Base-by-base conservation (phyloP, 768 basidiomycete species). In the Mycena venus region DNA sequence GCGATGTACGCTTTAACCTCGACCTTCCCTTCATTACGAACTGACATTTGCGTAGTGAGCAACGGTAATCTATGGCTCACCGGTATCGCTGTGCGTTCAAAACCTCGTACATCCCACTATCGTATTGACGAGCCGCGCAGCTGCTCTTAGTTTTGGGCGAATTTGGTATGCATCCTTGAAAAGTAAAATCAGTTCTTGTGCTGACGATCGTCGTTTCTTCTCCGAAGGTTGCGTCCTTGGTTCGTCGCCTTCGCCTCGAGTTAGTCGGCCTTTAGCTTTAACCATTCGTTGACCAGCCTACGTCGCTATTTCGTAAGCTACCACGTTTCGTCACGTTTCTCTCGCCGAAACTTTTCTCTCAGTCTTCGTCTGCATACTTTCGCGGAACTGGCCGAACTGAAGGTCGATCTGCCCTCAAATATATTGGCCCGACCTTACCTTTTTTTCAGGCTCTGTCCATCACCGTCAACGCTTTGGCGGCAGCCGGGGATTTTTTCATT, bases 401-500 rank as follows among this genome's bases (percentile, higher is more conserved):
- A 88, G 79, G 88, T 80, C 63, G 4, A 62, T 67, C 59, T 6
- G 6, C 42, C 38, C 31, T 47, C 21, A 12, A 29, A 19, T 34
- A 36, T n/a, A 29, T 40, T 19, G 25, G 25, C 31, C n/a, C 27
- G 21, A 14, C 5, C 49, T 38, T 36, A 21, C 36, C 53, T 67
- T 15, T 12, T 38, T 56, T 34, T 11, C 55, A 88, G 86, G 75
- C 62, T 17, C 80, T 89, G 14, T 87, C 88, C 1, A 84, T 86
- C 64, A 66, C 83, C 27, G 83, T 90, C 71, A 90, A 90, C 73
- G 85, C 82, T 2, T 78, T 86, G 4, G 84, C 88, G 10, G 86
- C 88, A 1, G 85, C 81, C 7, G 88, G 86, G 7, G 90, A 90
- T 58, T 74, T 88, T 29, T 72, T 89, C 40, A 90, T 90, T 53